Evolutionary conservation across 192 early-diverging fungal species (phyloP).

Genomic region (Backusella psychrophila): DNA sequence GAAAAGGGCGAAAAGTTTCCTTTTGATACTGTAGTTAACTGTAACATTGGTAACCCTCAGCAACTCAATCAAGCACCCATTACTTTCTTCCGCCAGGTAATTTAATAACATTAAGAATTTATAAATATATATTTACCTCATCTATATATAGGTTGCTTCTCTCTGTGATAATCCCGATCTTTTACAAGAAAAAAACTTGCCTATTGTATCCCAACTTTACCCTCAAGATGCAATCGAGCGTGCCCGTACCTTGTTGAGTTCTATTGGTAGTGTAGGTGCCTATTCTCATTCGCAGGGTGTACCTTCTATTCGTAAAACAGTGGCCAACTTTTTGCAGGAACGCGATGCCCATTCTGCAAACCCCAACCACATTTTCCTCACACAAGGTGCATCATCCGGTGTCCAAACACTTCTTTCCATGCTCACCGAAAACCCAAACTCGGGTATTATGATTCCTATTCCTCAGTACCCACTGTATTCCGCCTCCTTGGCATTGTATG

Average conservation of each 20-base stretch:
- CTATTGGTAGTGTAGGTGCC: slow-evolving; percentile 78
- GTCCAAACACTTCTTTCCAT: slow-evolving; percentile 90
- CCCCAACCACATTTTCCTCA: slow-evolving; percentile 86
- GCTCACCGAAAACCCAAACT: slow-evolving; percentile 69
- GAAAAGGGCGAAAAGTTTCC: slow-evolving; percentile 51
- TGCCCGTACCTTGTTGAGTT: slow-evolving; percentile 66
- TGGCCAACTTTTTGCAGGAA: slow-evolving; percentile 84
- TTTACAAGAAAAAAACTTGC: slow-evolving; percentile 58
- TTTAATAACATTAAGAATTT: too few species aligned
- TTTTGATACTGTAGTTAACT: slow-evolving; percentile 69
- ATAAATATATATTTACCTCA: background rate
- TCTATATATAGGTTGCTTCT: slow-evolving; percentile 66
- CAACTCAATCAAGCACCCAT: slow-evolving; percentile 88
- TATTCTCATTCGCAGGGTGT: slow-evolving; percentile 97
- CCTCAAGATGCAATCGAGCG: slow-evolving; percentile 83
- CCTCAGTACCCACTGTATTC: slow-evolving; percentile 99
- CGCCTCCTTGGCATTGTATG: slow-evolving; percentile 81
- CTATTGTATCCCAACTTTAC: slow-evolving; percentile 57
- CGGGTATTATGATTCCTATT: slow-evolving; percentile 98
- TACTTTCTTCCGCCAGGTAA: slow-evolving; percentile 94
- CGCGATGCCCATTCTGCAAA: slow-evolving; percentile 88
- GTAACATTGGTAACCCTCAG: slow-evolving; percentile 95
- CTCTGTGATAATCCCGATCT: slow-evolving; percentile 88
- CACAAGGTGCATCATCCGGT: slow-evolving; percentile 90
- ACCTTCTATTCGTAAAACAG: slow-evolving; percentile 75